Conservation (phyloP, 2,329 filamentous ascomycete species). For the Plectosphaerella sp. region DNA sequence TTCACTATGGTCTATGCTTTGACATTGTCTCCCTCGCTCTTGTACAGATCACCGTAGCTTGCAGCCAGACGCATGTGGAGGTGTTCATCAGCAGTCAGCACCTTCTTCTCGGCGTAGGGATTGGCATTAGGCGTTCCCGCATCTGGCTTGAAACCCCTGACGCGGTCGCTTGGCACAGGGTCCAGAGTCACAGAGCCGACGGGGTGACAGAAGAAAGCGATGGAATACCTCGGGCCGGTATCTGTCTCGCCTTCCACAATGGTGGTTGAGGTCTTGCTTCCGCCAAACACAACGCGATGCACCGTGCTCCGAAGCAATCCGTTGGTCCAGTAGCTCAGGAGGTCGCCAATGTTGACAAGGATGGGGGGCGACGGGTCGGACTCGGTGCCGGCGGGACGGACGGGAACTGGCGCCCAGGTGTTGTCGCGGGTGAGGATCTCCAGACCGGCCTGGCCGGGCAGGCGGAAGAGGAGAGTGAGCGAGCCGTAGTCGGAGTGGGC, state of each 20-base stretch:
- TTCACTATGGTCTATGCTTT: background rate
- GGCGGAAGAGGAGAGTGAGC: slow-evolving; percentile 76
- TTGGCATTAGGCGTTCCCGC: slow-evolving; percentile 29
- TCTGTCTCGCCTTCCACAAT: slow-evolving; percentile 39
- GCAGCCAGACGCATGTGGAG: slow-evolving; percentile 55
- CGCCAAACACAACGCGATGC: slow-evolving; percentile 76
- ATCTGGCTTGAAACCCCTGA: slow-evolving; percentile 35
- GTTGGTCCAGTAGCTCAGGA: slow-evolving; percentile 83
- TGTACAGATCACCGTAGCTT: slow-evolving; percentile 54
- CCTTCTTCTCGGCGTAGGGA: slow-evolving; percentile 46
- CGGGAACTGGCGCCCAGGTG: slow-evolving; percentile 60
- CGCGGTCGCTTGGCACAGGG: slow-evolving; percentile 56
- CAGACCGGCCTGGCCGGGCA: slow-evolving; percentile 77
- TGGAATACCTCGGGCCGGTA: slow-evolving; percentile 54
- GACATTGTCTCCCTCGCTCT: slow-evolving; percentile 24
- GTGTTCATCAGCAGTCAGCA: slow-evolving; percentile 61
- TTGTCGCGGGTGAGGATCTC: slow-evolving; percentile 65
- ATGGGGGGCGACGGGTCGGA: slow-evolving; percentile 63
- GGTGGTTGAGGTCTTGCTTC: slow-evolving; percentile 4
- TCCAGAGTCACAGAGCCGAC: slow-evolving; percentile 46
- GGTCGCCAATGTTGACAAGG: slow-evolving; percentile 70
- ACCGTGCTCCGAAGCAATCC: slow-evolving; percentile 83
- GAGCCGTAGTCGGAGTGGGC: slow-evolving; percentile 86
- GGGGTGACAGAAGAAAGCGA: slow-evolving; percentile 67
- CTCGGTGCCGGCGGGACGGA: slow-evolving; percentile 58